Evolutionary conservation across 257 asterid genomes (phyloP), one percentile per base, ranked within the genome.

Genomic region (Lantana camara): DNA sequence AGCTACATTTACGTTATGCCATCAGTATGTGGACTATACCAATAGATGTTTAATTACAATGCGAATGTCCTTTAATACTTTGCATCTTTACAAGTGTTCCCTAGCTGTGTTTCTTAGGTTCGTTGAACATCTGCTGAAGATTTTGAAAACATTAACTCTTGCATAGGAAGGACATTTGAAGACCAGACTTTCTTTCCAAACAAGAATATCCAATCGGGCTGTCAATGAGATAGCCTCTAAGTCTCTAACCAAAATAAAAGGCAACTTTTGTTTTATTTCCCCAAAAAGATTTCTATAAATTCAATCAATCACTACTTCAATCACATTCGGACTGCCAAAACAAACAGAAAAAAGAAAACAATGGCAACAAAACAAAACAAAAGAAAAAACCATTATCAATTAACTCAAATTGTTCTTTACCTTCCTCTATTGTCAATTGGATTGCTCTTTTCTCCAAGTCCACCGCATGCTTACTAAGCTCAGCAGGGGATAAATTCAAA

Each of bases 391-490:
- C 48, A 67, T 53, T 35, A 9, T 23, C 5, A 21, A 63, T 24
- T 21, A 7, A 35, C 34, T 21, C 6, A 61, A 19, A 13, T 20
- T 58, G 35, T 27, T 57, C 41, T 22, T 53, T 82, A 92, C 98
- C 88, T 82, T 93, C 98, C 40, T 87, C 96, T 16, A 82, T 46
- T 35, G 82, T 59, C 79, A 85, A 81, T 75, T 82, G 86, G 67
- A 79, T 82, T 40, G 89, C 79, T 76, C 91, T 79, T 60, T 70
- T 84, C 85, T 89, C 98, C 79, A 89, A 69, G 37, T 77, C 95
- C 73, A 76, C 79, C 1, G 98, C 98, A 72, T 79, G 90, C 78
- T 71, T 80, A 59, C 93, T 92, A 27, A 92, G 98, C 59, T 85
- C 94, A 21, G 74, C 45, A 13, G 96, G 88, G 52, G 93, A 61